phyloP scores from a whole-genome alignment of 345 rosid genomes.

The Noccaea caerulescens region DNA sequence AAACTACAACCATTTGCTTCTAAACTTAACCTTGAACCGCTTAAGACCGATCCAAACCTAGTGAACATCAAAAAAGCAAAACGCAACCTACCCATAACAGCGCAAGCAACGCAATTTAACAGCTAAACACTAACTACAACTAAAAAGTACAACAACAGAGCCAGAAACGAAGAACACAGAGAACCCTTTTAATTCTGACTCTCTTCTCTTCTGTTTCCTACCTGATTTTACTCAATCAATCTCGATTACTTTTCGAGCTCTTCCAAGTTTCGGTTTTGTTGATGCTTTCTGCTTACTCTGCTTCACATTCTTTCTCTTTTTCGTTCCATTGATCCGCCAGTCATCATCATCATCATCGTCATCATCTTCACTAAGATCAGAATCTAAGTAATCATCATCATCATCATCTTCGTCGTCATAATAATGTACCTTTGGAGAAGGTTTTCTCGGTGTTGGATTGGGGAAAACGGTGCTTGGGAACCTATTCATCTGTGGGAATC shows the following conservation, averaged over 20 bases:
- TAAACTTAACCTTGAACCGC: background rate
- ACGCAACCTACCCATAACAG: too few species aligned
- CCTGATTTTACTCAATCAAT: slow-evolving; percentile 27
- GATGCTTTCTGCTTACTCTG: slow-evolving; percentile 50
- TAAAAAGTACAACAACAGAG: slow-evolving; percentile 36
- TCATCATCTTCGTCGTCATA: slow-evolving; percentile 46
- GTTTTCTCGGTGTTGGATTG: slow-evolving; percentile 44
- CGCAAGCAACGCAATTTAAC: too few species aligned
- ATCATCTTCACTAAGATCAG: slow-evolving; percentile 51
- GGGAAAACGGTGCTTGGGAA: slow-evolving; percentile 15
- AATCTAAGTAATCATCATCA: slow-evolving; percentile 58
- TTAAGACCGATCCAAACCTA: background rate
- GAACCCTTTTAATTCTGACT: slow-evolving; percentile 28
- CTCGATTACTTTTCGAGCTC: slow-evolving; percentile 45
- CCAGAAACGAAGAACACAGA: slow-evolving; percentile 26
- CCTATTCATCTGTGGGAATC: slow-evolving; percentile 45
- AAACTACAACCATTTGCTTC: slow-evolving; percentile 21
- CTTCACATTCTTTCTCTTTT: slow-evolving; percentile 50
- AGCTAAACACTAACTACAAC: slow-evolving; percentile 16
- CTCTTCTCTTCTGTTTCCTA: background rate
- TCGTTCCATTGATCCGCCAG: slow-evolving; percentile 47
- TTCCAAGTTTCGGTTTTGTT: slow-evolving; percentile 47
- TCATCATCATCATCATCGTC: slow-evolving; percentile 52
- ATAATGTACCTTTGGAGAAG: slow-evolving; percentile 49
- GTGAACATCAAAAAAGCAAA: background rate